These are phyloP conservation scores for Termitomyces sp. DNA, from an alignment of 768 basidiomycete species.

Conservation along the genomic window DNA sequence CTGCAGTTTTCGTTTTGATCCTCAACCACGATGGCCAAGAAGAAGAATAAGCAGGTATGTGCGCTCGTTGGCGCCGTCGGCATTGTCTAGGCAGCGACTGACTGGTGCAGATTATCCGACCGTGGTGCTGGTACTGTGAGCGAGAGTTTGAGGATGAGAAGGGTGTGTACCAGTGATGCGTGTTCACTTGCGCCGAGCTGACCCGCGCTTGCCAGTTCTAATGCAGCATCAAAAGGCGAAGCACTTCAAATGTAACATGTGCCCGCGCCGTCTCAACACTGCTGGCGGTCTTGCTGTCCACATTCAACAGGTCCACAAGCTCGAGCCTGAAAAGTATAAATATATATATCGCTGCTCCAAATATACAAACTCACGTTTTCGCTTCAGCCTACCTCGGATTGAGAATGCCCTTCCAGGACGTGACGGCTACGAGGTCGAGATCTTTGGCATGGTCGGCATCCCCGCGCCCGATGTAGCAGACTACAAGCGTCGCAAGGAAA, in stretches of 20 bases:
- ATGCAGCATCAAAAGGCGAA: conserved; percentile 99
- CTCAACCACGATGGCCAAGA: conserved; percentile 41
- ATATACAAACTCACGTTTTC: not conserved
- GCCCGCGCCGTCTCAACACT: conserved; percentile 92
- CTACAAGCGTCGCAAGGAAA: conserved; percentile 93
- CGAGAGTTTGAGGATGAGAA: conserved; percentile 99
- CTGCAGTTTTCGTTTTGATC: not conserved
- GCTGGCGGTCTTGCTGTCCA: conserved; percentile 98
- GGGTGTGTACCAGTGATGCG: conserved; percentile 43
- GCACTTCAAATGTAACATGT: conserved; percentile 97
- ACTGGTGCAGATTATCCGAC: conserved; percentile 61
- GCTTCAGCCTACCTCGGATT: conserved; percentile 69
- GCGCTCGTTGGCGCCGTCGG: not conserved
- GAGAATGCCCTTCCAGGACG: conserved; percentile 95
- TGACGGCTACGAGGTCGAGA: conserved; percentile 97
- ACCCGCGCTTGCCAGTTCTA: conserved; percentile 52
- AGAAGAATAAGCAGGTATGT: conserved; percentile 54
- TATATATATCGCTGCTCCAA: conserved; percentile 39
- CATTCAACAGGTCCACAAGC: conserved; percentile 97
- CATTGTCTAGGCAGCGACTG: not conserved
- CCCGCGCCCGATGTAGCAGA: conserved; percentile 92
- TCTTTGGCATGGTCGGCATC: conserved; percentile 99
- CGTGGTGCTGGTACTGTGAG: conserved; percentile 99
- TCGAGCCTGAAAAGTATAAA: conserved; percentile 93
- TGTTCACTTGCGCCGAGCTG: not conserved